Conservation (phyloP, 108 stramenopile genomes). For the Chaetoceros tenuissimus region DNA sequence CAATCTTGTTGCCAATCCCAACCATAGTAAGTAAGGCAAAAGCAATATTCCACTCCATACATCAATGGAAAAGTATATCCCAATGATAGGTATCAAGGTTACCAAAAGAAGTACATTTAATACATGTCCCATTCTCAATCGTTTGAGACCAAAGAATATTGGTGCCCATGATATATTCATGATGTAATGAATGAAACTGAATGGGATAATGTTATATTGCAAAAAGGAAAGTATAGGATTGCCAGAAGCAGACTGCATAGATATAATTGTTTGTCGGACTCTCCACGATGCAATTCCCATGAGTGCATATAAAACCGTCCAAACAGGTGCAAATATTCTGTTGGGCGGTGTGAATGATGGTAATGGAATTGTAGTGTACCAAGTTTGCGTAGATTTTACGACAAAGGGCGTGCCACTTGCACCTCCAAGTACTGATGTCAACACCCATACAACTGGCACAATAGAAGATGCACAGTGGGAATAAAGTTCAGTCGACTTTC, state of each 20-base stretch:
- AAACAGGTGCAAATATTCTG: conserved; percentile 49
- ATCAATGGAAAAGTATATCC: conserved; percentile 23
- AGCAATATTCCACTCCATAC: conserved; percentile 29
- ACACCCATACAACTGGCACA: conserved; percentile 12
- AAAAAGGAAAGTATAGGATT: no score
- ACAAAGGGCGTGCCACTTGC: conserved; percentile 37
- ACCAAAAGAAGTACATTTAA: conserved; percentile 32
- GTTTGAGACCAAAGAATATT: conserved; percentile 45
- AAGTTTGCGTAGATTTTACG: conserved; percentile 27
- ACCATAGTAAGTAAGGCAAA: conserved; percentile 51
- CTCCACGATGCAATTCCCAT: conserved; percentile 47
- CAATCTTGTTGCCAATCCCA: conserved; percentile 47
- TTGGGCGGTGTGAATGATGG: conserved; percentile 59
- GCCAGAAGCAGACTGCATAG: neutral
- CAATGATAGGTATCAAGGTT: conserved; percentile 26
- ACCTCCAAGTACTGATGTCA: conserved; percentile 36
- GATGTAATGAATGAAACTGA: conserved; percentile 35
- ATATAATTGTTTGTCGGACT: conserved; percentile 14
- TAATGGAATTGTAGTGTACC: conserved; percentile 42
- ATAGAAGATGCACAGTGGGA: no score
- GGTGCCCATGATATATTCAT: conserved; percentile 62
- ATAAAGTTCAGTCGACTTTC: no score
- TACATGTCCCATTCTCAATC: conserved; percentile 27
- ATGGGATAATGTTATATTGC: no score
- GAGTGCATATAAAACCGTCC: conserved; percentile 45